These are phyloP conservation scores for Naganishia sp. DNA, from an alignment of 1,284 basidiomycete species.

Conservation along the genomic window DNA sequence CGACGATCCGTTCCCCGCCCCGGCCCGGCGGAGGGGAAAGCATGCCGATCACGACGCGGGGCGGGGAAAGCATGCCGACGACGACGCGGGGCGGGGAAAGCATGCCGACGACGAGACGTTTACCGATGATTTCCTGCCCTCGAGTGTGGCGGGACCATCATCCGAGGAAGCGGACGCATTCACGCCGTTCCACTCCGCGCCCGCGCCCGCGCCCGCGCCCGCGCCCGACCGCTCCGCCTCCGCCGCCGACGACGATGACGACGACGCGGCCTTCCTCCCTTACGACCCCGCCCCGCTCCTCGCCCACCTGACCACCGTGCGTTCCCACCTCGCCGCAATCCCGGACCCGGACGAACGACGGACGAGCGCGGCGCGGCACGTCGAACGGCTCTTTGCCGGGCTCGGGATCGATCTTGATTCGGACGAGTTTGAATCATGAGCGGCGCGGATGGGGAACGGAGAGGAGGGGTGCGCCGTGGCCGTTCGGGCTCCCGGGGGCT, in stretches of 20 bases:
- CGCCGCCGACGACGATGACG: background rate
- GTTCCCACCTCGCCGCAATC: constrained; percentile 43
- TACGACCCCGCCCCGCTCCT: background rate
- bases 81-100: no score
- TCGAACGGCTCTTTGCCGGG: constrained; percentile 42
- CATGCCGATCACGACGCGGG: background rate
- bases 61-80: background rate
- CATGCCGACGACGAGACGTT: background rate
- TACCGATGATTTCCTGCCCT: constrained; percentile 20
- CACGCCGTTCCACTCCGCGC: constrained; percentile 4
- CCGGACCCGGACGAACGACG: constrained; percentile 47
- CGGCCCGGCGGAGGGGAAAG: background rate
- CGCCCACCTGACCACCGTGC: background rate
- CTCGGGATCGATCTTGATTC: constrained; percentile 4
- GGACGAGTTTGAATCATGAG: background rate
- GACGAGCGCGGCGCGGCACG: constrained; percentile 45
- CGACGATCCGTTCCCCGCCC: constrained; percentile 12
- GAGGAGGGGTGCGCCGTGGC: no score
- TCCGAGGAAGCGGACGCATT: background rate
- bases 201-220: background rate
- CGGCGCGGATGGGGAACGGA: no score
- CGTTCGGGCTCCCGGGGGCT: no score
- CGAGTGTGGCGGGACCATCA: background rate
- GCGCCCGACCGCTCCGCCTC: background rate
- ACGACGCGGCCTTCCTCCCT: background rate